A percentile compares a stretch with the other conserved stretches of the same genome.
Evolutionary conservation across 257 asterid species (phyloP).

Genomic region (Lycium barbarum): DNA sequence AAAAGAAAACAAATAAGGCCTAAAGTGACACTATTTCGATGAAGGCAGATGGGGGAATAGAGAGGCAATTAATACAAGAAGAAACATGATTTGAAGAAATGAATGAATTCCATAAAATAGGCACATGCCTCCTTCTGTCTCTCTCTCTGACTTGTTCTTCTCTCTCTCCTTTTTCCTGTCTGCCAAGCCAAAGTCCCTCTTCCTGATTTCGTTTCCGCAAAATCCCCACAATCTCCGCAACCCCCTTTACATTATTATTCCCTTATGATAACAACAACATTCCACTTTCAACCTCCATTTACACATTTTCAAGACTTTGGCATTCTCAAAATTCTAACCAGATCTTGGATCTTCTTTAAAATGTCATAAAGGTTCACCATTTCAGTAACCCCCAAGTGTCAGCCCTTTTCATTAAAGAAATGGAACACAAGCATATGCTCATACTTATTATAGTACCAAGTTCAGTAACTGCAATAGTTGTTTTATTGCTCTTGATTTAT

Average conservation of each 20-base stretch:
- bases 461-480: slow-evolving; percentile 40
- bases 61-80: background rate
- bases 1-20: no score
- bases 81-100: slow-evolving; percentile 29
- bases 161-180: slow-evolving; percentile 31
- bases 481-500: slow-evolving; percentile 45
- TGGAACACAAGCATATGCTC: slow-evolving; percentile 64
- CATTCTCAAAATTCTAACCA: slow-evolving; percentile 45
- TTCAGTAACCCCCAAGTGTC: slow-evolving; percentile 29
- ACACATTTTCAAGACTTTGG: slow-evolving; percentile 31
- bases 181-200: slow-evolving; percentile 23
- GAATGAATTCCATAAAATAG: slow-evolving; percentile 25
- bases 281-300: slow-evolving; percentile 35
- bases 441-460: slow-evolving; percentile 49
- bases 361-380: slow-evolving; percentile 37
- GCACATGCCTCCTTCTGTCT: slow-evolving; percentile 39
- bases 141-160: slow-evolving; percentile 27
- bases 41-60: slow-evolving; percentile 25
- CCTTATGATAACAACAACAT: slow-evolving; percentile 27
- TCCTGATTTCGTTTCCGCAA: slow-evolving; percentile 31
- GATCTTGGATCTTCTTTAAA: slow-evolving; percentile 53
- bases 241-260: slow-evolving; percentile 27
- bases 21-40: background rate
- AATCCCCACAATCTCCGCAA: slow-evolving; percentile 35
- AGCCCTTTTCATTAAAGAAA: slow-evolving; percentile 35